phyloP scores from a whole-genome alignment of 2,329 filamentous ascomycete genomes.

The Macrophomina phaseolina region DNA sequence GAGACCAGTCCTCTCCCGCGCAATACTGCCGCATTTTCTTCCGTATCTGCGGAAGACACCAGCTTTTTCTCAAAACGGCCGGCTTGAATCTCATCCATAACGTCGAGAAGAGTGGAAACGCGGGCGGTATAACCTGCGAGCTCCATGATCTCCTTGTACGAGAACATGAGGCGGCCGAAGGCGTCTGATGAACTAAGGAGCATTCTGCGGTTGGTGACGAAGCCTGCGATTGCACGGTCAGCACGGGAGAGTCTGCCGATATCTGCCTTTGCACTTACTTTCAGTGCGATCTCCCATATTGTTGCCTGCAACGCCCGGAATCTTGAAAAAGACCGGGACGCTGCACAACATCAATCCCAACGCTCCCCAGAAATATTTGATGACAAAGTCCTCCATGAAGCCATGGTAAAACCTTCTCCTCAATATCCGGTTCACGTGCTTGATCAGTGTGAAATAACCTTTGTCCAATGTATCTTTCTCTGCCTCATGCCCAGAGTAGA shows the following conservation, averaged over 20 bases:
- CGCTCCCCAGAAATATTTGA: constrained; percentile 99
- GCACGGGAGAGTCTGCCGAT: not conserved
- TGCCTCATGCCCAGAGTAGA: constrained; percentile 89
- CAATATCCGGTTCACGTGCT: constrained; percentile 96
- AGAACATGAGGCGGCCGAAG: constrained; percentile 96
- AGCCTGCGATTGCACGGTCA: constrained; percentile 57
- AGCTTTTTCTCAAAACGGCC: constrained; percentile 97
- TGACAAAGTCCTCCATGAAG: constrained; percentile 99
- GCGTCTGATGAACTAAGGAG: constrained; percentile 92
- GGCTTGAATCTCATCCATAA: constrained; percentile 90
- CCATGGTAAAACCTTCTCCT: constrained; percentile 91
- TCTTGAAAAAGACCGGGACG: constrained; percentile 93
- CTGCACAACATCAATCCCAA: constrained; percentile 90
- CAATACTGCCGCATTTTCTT: constrained; percentile 82
- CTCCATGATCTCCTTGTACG: constrained; percentile 96
- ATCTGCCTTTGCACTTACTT: constrained; percentile 49
- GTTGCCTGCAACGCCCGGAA: constrained; percentile 64
- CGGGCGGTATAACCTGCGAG: constrained; percentile 93
- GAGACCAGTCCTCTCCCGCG: constrained; percentile 79
- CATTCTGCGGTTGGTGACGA: constrained; percentile 93
- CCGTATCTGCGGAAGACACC: constrained; percentile 83
- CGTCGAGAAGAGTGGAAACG: constrained; percentile 85
- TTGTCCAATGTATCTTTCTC: constrained; percentile 98
- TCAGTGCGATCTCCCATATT: constrained; percentile 74
- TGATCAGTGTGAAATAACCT: constrained; percentile 98